A percentile compares a stretch with the other conserved stretches of the same genome.
Evolutionary conservation across 129 eudicot species (phyloP).

Genomic region (Flaveria ramosissima): DNA sequence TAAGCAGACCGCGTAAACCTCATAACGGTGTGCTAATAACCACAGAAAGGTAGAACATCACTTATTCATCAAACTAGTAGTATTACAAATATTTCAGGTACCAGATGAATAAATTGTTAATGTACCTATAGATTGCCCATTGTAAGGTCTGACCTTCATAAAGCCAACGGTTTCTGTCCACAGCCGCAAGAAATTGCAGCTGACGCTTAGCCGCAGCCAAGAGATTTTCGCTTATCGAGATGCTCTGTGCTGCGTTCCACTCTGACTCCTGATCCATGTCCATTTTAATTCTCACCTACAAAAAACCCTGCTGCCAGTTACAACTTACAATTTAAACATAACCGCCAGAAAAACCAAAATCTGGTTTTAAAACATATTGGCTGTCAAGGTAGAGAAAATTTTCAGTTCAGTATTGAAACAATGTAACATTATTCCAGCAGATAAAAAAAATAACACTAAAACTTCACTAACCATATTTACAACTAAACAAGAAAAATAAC

Average conservation of each 20-base stretch:
- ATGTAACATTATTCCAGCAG: not conserved
- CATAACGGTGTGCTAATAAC: not conserved
- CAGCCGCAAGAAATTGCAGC: constrained; percentile 67
- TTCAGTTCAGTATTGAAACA: constrained; percentile 1
- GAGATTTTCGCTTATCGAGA: constrained; percentile 64
- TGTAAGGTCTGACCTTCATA: constrained; percentile 65
- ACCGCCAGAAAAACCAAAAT: constrained; percentile 2
- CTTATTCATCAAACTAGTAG: not conserved
- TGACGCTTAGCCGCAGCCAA: constrained; percentile 72
- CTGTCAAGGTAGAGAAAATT: not conserved
- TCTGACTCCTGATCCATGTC: constrained; percentile 75
- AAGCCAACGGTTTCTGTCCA: constrained; percentile 84
- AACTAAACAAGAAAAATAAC: not conserved
- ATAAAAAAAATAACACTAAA: not conserved
- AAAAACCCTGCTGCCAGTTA: constrained; percentile 9
- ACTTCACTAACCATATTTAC: not conserved
- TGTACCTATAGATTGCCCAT: constrained; percentile 77
- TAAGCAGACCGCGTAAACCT: not conserved
- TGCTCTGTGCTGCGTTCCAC: constrained; percentile 82
- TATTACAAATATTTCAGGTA: not conserved
- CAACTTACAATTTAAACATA: not conserved
- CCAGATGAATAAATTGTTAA: not conserved
- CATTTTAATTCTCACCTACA: constrained; percentile 33
- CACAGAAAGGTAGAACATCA: not conserved
- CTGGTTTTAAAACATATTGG: not conserved